Base-by-base conservation (phyloP, 768 basidiomycete genomes). In the Russula abietina region DNA sequence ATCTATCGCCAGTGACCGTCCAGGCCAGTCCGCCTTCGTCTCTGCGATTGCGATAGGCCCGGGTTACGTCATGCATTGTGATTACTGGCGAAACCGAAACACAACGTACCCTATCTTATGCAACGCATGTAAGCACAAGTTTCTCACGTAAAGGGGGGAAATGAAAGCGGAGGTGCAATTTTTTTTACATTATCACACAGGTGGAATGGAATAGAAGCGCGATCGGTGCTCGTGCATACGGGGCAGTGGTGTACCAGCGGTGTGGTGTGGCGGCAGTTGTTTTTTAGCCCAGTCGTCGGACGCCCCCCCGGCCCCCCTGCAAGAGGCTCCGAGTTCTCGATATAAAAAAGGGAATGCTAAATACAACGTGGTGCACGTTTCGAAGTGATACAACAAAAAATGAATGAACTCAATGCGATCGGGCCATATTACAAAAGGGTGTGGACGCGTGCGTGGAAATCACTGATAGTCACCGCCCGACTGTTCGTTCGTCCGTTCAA, bases 151-250 rank as follows among this genome's bases (percentile, higher is more conserved):
- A 38, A n/a, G 11, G 45, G 41, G 41, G 50, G 45, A 57, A 45
- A 9, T 39, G 38, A 39, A 39, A 55, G 55, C 48, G 30, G 36
- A 43, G 51, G 51, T 12, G 33, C n/a, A n/a, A 5, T 14, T 39
- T n/a, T 46, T 26, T 49, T 14, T 17, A n/a, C 28, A 30, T 17
- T 12, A 0, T 39, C 38, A 39, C 16, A 36, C 38, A 39, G 6
- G 33, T 48, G 45, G 33, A 46, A 38, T 60, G 49, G 48, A 51
- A 56, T 51, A 14, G 61, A 57, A 61, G 61, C 55, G 52, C 49
- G 53, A 53, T 17, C 26, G 28, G 28, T 30, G 28, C 28, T 19
- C 49, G 17, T 30, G 48, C 26, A 49, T 49, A 33, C 22, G 45
- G 45, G 45, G 43, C 19, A n/a, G 4, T 10, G 28, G 28, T 30